Evolutionary conservation across 1,139 yeast species (phyloP).

Genomic region (Sugiyamaella neomexicana): DNA sequence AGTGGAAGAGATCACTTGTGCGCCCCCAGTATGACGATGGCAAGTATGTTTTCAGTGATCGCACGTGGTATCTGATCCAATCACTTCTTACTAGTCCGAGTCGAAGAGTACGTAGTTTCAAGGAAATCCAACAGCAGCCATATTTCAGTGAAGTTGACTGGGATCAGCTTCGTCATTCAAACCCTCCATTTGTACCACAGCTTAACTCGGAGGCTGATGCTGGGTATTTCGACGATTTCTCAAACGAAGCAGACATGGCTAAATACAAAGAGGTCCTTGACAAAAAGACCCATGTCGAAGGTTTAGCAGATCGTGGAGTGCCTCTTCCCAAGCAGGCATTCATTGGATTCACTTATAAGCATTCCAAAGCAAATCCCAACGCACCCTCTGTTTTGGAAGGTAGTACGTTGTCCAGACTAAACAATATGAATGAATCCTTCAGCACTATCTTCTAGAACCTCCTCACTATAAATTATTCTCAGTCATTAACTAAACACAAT

Average conservation of each 20-base stretch:
- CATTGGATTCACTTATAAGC: slow-evolving; percentile 96
- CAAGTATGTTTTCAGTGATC: slow-evolving; percentile 86
- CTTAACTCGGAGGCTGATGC: slow-evolving; percentile 97
- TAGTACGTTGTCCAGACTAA: slow-evolving; percentile 24
- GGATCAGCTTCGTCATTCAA: slow-evolving; percentile 59
- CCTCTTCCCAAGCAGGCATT: slow-evolving; percentile 66
- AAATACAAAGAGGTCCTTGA: slow-evolving; percentile 91
- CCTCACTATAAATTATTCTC: not conserved
- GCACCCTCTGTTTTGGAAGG: slow-evolving; percentile 25
- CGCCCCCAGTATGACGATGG: slow-evolving; percentile 94
- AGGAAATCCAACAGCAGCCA: slow-evolving; percentile 73
- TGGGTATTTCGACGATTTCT: slow-evolving; percentile 97
- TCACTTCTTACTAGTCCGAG: slow-evolving; percentile 74
- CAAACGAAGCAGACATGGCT: slow-evolving; percentile 95
- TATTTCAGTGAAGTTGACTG: slow-evolving; percentile 87
- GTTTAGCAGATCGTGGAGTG: slow-evolving; percentile 63
- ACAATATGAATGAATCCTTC: slow-evolving; percentile 24
- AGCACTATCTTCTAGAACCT: slow-evolving; percentile 27
- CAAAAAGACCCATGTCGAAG: slow-evolving; percentile 81
- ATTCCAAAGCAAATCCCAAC: slow-evolving; percentile 40
- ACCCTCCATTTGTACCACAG: slow-evolving; percentile 95
- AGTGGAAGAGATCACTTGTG: slow-evolving; percentile 85
- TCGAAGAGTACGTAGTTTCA: slow-evolving; percentile 70
- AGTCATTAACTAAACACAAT: slow-evolving; percentile 7
- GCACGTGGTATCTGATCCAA: slow-evolving; percentile 91